Evolutionary conservation across 495 filamentous ascomycete genomes (phyloP), one percentile per base, ranked within the genome.

Genomic region (Cercophora sp.): DNA sequence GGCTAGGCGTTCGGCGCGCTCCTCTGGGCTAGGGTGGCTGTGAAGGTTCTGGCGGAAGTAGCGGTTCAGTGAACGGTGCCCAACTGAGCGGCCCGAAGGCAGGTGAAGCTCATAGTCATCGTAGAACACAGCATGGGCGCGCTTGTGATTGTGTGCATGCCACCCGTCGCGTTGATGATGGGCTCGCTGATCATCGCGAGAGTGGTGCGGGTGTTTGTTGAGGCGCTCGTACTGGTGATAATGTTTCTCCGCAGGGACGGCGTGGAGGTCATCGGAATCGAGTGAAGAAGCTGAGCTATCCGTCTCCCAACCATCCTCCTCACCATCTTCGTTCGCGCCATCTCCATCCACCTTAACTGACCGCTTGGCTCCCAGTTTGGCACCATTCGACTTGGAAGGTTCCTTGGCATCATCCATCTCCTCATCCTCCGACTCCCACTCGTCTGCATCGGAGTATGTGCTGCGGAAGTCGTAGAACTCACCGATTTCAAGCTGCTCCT

Each of bases 401-500:
- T 40, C 67, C n/a, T 63, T 67, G 24, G 69, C 73, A 0, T 75
- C 73, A n/a, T 76, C 72, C 8, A 69, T 71, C 43, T 76, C 74
- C 44, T 82, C 82, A 9, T 69, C 73, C 61, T 96, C 93, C 0
- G 87, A 89, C 61, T 96, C 51, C n/a, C n/a, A n/a, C 0, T 34
- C 52, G 4, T 60, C 57, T 8, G 32, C 73, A 62, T 97, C 93
- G 0, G 89, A 90, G 67, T 99, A 99, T 3, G 93, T 94, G 69
- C 85, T 85, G 48, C 86, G 77, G 80, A 99, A 99, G 66, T 99
- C 94, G 72, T 97, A 99, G 72, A 88, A 97, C 39, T 97, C 87
- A n/a, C 93, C 94, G 53, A 99, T 85, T 48, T 94, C 90, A 15
- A 99, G 76, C 70, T 96, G 89, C 62, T 99, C 90, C 27, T 86